phyloP scores from a whole-genome alignment of 108 stramenopile genomes.

The Fragilaria crotonensis region DNA sequence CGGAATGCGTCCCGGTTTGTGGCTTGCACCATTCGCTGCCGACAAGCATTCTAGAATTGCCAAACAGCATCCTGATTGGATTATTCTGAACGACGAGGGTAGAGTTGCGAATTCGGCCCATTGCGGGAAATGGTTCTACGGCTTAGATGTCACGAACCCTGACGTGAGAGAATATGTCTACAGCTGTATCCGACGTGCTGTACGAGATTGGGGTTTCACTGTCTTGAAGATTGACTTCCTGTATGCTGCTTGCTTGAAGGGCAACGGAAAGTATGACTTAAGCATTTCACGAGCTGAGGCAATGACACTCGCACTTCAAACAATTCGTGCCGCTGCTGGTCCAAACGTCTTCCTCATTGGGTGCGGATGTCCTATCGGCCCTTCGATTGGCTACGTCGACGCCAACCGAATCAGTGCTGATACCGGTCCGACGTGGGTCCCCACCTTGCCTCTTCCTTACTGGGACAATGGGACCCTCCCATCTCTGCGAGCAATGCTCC shows the following conservation, averaged over 20 bases:
- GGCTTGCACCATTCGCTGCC: constrained; percentile 88
- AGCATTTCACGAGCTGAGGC: constrained; percentile 84
- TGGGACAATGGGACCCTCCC: constrained; percentile 93
- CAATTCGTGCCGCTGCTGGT: constrained; percentile 80
- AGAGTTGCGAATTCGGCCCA: constrained; percentile 80
- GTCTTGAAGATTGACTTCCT: constrained; percentile 91
- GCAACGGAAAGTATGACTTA: constrained; percentile 80
- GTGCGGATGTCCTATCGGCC: constrained; percentile 82
- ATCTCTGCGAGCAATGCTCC: constrained; percentile 78
- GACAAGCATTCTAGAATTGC: constrained; percentile 78
- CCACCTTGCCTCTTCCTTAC: constrained; percentile 75
- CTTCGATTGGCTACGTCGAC: constrained; percentile 78
- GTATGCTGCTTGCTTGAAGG: constrained; percentile 83
- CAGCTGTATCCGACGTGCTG: constrained; percentile 63
- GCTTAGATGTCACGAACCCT: constrained; percentile 87
- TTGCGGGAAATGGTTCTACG: constrained; percentile 92
- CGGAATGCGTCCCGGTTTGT: constrained; percentile 83
- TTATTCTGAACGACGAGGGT: constrained; percentile 75
- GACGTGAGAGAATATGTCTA: constrained; percentile 64
- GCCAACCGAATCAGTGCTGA: constrained; percentile 86
- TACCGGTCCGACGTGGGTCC: constrained; percentile 89
- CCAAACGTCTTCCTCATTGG: constrained; percentile 78
- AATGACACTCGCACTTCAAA: constrained; percentile 76
- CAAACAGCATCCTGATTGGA: constrained; percentile 88
- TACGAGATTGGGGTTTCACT: constrained; percentile 80